Conservation (phyloP, 306 rosid species). For the Hippophae rhamnoides region DNA sequence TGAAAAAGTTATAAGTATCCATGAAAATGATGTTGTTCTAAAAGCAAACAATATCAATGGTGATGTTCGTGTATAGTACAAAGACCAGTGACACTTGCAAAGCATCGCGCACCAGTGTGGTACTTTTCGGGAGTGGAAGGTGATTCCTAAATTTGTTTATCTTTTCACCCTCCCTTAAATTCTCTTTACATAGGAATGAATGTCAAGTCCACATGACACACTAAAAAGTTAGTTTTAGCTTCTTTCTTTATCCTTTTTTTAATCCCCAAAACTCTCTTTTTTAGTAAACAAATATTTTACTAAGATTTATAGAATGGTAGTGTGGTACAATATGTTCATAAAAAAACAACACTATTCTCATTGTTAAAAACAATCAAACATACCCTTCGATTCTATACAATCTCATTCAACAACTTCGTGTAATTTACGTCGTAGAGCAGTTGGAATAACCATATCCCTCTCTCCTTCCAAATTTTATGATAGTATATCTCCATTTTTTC, state of each 20-base stretch:
- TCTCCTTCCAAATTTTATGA: background rate
- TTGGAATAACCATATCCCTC: background rate
- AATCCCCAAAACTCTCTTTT: no score
- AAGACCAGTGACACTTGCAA: constrained; percentile 56
- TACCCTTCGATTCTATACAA: background rate
- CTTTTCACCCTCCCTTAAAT: constrained; percentile 2
- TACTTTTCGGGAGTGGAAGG: constrained; percentile 97
- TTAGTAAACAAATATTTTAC: no score
- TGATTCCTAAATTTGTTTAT: constrained; percentile 17
- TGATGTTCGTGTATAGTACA: constrained; percentile 61
- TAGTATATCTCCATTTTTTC: background rate
- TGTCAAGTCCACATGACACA: no score
- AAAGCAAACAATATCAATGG: constrained; percentile 62
- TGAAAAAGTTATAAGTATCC: constrained; percentile 56
- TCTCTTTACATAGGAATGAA: background rate
- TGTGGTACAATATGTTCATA: no score
- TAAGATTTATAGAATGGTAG: no score
- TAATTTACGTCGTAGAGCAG: background rate
- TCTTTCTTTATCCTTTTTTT: no score
- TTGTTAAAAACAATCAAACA: no score
- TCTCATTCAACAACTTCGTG: background rate
- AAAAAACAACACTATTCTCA: no score
- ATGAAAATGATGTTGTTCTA: constrained; percentile 56
- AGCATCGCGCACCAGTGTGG: constrained; percentile 71
- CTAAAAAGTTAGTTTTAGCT: no score